Evolutionary conservation across 768 basidiomycete genomes (phyloP).

Genomic region (Astraeus odoratus): DNA sequence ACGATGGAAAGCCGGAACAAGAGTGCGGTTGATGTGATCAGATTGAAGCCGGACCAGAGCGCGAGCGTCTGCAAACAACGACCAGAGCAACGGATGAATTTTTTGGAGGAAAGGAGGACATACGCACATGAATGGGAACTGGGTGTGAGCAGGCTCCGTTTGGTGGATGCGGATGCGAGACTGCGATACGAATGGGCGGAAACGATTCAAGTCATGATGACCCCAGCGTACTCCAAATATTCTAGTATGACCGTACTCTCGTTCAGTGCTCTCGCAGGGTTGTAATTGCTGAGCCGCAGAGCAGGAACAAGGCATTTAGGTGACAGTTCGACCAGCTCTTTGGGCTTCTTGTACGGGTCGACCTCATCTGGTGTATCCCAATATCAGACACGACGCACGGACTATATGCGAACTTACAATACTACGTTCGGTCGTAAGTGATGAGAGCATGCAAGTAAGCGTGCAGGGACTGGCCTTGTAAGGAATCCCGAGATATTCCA

Average conservation of each 20-base stretch:
- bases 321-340: constrained; percentile 72
- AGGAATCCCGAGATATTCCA: constrained; percentile 63
- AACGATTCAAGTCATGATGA: constrained; percentile 4
- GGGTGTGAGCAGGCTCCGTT: constrained; percentile 51
- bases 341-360: constrained; percentile 77
- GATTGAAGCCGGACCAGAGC: constrained; percentile 61
- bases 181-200: constrained; percentile 24
- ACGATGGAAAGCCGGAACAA: constrained; percentile 70
- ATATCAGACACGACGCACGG: background rate
- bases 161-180: constrained; percentile 41
- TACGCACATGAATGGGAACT: constrained; percentile 50
- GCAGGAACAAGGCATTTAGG: constrained; percentile 80
- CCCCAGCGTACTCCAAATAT: constrained; percentile 72
- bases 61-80: constrained; percentile 44
- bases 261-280: constrained; percentile 57
- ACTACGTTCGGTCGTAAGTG: constrained; percentile 18
- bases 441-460: background rate
- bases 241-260: constrained; percentile 79
- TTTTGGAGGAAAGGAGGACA: background rate
- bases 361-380: constrained; percentile 51
- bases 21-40: constrained; percentile 56
- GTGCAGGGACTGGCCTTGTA: constrained; percentile 49
- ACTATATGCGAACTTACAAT: constrained; percentile 25
- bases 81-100: background rate
- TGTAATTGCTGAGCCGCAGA: constrained; percentile 45